A percentile compares a stretch with the other conserved stretches of the same genome.
Evolutionary conservation across 2,329 filamentous ascomycete genomes (phyloP).

Genomic region (Paramyrothecium sp.): DNA sequence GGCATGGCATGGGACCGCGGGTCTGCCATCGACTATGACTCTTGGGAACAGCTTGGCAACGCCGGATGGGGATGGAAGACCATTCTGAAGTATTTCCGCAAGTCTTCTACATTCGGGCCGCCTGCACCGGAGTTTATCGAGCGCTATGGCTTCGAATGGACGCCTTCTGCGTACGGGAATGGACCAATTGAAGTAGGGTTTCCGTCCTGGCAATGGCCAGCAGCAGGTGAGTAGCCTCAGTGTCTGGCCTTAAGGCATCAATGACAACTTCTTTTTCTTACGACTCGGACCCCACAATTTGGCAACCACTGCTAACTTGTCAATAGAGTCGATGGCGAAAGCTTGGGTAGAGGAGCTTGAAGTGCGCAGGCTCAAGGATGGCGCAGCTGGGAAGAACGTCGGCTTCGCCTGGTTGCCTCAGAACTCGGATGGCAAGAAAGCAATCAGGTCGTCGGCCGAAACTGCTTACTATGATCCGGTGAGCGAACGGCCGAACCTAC

Average conservation of each 20-base stretch:
- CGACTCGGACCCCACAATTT: no score
- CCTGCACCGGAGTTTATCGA: conserved; percentile 14
- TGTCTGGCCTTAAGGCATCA: no score
- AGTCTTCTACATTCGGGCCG: conserved; percentile 15
- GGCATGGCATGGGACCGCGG: conserved; percentile 27
- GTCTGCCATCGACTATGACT: conserved; percentile 24
- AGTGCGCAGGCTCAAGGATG: conserved; percentile 11
- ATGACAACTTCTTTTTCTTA: no score
- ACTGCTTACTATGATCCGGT: conserved; percentile 17
- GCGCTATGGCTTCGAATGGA: conserved; percentile 16
- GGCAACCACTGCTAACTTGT: neutral
- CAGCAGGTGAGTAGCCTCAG: conserved; percentile 7
- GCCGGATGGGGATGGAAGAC: conserved; percentile 33
- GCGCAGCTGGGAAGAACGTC: conserved; percentile 18
- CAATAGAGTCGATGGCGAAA: conserved; percentile 5
- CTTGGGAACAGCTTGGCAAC: conserved; percentile 36
- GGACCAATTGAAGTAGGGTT: conserved; percentile 19
- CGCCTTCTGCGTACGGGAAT: conserved; percentile 16
- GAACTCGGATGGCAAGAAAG: conserved; percentile 14
- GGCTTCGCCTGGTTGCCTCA: conserved; percentile 19
- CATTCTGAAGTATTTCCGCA: conserved; percentile 21
- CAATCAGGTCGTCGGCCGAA: conserved; percentile 15
- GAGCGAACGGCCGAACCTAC: conserved; percentile 13
- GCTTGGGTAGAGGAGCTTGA: conserved; percentile 15
- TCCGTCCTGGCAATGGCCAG: conserved; percentile 22